These are phyloP conservation scores for Groenewaldozyma auringiensis DNA, from an alignment of 1,139 yeast species.

Conservation along the genomic window DNA sequence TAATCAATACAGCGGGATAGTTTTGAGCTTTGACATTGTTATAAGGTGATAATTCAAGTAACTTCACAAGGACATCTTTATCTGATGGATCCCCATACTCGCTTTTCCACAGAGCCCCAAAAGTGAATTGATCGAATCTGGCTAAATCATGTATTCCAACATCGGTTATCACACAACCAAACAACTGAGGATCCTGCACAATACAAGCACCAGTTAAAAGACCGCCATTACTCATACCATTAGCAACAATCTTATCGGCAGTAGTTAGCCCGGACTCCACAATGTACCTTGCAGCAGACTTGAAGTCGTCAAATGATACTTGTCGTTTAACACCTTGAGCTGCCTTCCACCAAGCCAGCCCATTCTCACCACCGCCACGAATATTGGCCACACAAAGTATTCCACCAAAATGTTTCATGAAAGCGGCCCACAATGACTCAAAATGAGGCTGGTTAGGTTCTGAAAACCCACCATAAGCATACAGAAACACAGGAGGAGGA, in stretches of 20 bases:
- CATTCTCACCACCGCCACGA: slow-evolving; percentile 8
- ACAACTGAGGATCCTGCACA: slow-evolving; percentile 7
- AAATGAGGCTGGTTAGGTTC: slow-evolving; percentile 7
- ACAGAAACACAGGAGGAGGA: slow-evolving; percentile 7
- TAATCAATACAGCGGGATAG: slow-evolving; percentile 7
- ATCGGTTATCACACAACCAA: slow-evolving; percentile 8
- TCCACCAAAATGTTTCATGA: slow-evolving; percentile 7
- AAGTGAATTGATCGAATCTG: slow-evolving; percentile 9
- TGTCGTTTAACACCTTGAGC: slow-evolving; percentile 8
- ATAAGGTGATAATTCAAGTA: slow-evolving; percentile 5
- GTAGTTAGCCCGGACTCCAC: slow-evolving; percentile 6
- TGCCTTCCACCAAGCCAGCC: slow-evolving; percentile 9
- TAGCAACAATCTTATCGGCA: slow-evolving; percentile 1
- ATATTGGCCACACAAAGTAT: slow-evolving; percentile 7
- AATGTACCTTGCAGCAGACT: slow-evolving; percentile 7
- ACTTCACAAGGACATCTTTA: slow-evolving; percentile 3
- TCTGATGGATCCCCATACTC: slow-evolving; percentile 9
- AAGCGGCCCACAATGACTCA: slow-evolving; percentile 6
- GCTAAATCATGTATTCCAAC: slow-evolving; percentile 8
- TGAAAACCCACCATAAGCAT: slow-evolving; percentile 7
- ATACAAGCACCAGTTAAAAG: slow-evolving; percentile 7
- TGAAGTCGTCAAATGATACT: slow-evolving; percentile 7
- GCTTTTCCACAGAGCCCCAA: slow-evolving; percentile 8
- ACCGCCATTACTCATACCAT: slow-evolving; percentile 9
- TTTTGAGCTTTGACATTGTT: slow-evolving; percentile 4